phyloP scores from a whole-genome alignment of 2,329 filamentous ascomycete species.

The Fusarium secorum region DNA sequence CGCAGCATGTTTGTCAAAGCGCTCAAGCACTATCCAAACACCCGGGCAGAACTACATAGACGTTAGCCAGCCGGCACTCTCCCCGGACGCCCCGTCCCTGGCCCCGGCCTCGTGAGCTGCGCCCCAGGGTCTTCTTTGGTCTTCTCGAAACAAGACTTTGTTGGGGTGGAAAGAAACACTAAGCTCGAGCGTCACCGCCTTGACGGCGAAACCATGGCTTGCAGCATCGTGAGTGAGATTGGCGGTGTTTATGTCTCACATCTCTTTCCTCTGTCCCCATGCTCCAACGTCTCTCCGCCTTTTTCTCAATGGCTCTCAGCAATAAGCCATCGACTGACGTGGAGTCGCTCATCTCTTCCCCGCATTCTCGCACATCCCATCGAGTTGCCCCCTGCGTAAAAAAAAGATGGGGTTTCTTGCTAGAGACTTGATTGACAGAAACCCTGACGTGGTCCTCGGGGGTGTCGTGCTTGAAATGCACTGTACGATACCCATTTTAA shows the following conservation, averaged over 20 bases:
- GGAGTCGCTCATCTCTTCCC: conserved; percentile 23
- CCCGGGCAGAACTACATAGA: background rate
- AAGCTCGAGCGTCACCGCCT: conserved; percentile 27
- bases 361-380: conserved; percentile 30
- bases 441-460: conserved; percentile 7
- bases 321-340: conserved; percentile 16
- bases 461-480: conserved; percentile 8
- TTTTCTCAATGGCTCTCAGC: conserved; percentile 10
- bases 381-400: conserved; percentile 23
- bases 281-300: background rate
- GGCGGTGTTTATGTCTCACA: conserved; percentile 17
- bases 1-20: conserved; percentile 57
- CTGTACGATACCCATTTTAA: conserved; percentile 2
- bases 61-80: conserved; percentile 20
- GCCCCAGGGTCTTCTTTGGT: conserved; percentile 8
- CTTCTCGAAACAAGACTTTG: conserved; percentile 13
- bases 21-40: conserved; percentile 39
- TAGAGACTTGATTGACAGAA: conserved; percentile 22
- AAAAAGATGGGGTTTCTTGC: conserved; percentile 24
- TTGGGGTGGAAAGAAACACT: conserved; percentile 14
- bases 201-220: conserved; percentile 17
- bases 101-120: conserved; percentile 29
- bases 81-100: conserved; percentile 21
- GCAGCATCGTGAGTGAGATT: conserved; percentile 19
- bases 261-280: background rate